phyloP scores from a whole-genome alignment of 805 yeast species.

The Kodamaea restingae region DNA sequence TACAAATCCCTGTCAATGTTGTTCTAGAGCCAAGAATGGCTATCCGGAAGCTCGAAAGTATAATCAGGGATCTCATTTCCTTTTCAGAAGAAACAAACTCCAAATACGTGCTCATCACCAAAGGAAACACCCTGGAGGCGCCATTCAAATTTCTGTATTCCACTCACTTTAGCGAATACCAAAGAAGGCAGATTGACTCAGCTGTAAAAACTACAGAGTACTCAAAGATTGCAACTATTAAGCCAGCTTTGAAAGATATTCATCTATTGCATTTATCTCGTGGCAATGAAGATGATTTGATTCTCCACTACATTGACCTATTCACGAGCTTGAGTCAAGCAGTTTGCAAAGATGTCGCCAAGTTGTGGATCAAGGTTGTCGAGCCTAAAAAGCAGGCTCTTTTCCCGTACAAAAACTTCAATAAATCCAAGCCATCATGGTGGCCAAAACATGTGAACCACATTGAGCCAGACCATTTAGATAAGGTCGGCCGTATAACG shows the following conservation, averaged over 20 bases:
- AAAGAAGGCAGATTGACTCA: not conserved
- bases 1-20: not conserved
- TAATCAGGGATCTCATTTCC: not conserved
- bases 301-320: constrained; percentile 15
- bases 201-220: not conserved
- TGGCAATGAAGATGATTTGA: constrained; percentile 7
- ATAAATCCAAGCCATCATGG: constrained; percentile 55
- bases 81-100: not conserved
- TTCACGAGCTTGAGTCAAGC: constrained; percentile 20
- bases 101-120: constrained; percentile 1
- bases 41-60: not conserved
- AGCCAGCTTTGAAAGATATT: constrained; percentile 11
- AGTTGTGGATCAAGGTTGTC: constrained; percentile 60
- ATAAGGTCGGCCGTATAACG: constrained; percentile 50
- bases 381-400: constrained; percentile 65
- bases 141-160: constrained; percentile 5
- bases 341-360: constrained; percentile 57
- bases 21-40: not conserved
- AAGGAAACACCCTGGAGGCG: not conserved
- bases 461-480: constrained; percentile 70
- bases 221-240: constrained; percentile 8
- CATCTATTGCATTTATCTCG: not conserved
- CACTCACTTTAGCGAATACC: not conserved
- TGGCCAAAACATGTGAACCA: constrained; percentile 64
- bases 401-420: constrained; percentile 57